phyloP scores from a whole-genome alignment of 2,329 filamentous ascomycete species.

The Xylariales sp. region DNA sequence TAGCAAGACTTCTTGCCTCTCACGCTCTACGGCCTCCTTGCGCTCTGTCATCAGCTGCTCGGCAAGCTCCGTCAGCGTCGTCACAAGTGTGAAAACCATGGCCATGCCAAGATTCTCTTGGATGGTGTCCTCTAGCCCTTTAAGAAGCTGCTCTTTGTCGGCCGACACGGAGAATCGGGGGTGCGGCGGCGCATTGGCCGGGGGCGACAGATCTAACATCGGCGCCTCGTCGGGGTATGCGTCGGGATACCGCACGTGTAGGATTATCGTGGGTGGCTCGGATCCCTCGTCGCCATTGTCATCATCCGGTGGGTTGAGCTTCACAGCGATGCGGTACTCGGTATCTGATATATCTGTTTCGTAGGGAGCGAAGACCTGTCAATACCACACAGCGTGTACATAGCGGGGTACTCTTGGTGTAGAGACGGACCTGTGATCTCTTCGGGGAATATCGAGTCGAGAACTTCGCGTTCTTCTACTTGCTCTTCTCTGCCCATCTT shows the following conservation, averaged over 20 bases:
- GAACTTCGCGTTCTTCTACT: constrained; percentile 93
- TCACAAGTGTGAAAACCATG: constrained; percentile 94
- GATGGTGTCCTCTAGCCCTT: constrained; percentile 77
- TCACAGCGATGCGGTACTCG: constrained; percentile 86
- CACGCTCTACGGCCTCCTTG: constrained; percentile 70
- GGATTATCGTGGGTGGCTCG: constrained; percentile 77
- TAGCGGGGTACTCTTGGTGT: constrained; percentile 28
- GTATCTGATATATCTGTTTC: constrained; percentile 85
- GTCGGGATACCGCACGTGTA: constrained; percentile 90
- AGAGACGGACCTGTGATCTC: constrained; percentile 84
- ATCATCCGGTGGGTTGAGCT: constrained; percentile 78
- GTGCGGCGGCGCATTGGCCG: constrained; percentile 76
- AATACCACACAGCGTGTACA: constrained; percentile 20
- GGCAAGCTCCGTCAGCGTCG: constrained; percentile 88
- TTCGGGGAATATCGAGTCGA: constrained; percentile 97
- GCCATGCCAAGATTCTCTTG: constrained; percentile 96
- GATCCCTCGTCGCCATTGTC: constrained; percentile 71
- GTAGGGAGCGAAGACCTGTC: constrained; percentile 9
- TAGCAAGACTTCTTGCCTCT: constrained; percentile 64
- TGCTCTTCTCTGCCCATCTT: constrained; percentile 85
- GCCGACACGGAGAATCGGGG: constrained; percentile 81
- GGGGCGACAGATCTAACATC: constrained; percentile 79
- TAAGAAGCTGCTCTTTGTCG: constrained; percentile 80
- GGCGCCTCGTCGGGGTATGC: constrained; percentile 91
- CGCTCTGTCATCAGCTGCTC: constrained; percentile 84